Evolutionary conservation across 2,329 filamentous ascomycete species (phyloP), one percentile per base, ranked within the genome.

Genomic region (Fonsecaea erecta): DNA sequence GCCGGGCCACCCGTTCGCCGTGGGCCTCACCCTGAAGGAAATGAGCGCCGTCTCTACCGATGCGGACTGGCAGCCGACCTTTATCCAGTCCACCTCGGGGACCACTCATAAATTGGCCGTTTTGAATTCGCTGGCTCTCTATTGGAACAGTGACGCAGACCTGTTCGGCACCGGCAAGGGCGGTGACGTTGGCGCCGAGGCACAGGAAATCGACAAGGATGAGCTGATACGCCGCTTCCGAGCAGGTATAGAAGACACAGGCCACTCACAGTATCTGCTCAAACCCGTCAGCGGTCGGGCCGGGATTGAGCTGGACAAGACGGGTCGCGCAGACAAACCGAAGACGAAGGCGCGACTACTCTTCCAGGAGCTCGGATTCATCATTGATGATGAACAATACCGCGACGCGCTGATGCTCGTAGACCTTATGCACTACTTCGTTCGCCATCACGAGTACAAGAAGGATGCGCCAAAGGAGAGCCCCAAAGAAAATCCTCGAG

Each of bases 381-480:
- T 98, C n/a, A 85, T 99, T 34, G 96, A 99, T 71, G 94, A 99
- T 70, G 88, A 97, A 70, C 95, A 99, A 76, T 99, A 99, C 75
- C 90, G 96, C 32, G 95, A 99, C 79, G 92, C 90, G 4, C 81
- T 99, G 64, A 99, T 99, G 95, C 91, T 99, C 82, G 91, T 98
- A 1, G 95, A 99, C 75, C 83, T 98, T 2, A 99, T 99, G 81
- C 95, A 99, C 77, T 98, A 97, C 79, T 99, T 98, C 77, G 91
- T 97, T 72, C 89, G 94, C 34, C 95, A 99, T 71, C 95, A 98
- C 76, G 94, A 99, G 76, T 97, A 98, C 81, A 96, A 96, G 75
- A 94, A 90, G 72, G 83, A 93, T 64, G 92, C 97, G 73, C 95
- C 95, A 3, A 95, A 96, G 74, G 88, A 84, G 64, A 85, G 86